Base-by-base conservation (phyloP, 2,329 filamentous ascomycete species). In the Xylariales sp. region DNA sequence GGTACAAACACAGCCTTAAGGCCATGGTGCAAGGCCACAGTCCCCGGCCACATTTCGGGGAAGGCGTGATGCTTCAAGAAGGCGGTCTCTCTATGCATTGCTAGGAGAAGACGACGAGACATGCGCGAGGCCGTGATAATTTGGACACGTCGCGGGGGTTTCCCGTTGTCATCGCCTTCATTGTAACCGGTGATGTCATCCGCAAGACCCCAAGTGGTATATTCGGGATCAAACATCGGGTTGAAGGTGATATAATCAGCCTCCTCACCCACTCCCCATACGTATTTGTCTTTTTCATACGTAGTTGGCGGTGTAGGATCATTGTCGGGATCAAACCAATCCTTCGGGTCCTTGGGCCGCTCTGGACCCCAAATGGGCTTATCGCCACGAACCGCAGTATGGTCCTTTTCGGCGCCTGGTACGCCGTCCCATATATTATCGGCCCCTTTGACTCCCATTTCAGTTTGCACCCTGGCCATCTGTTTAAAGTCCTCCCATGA, bases 1-100 rank as follows among this genome's bases (percentile, higher is more conserved):
- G 95, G 95, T 16, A 64, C 65, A 43, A 66, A 73, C 9, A 73
- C 72, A 41, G 67, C 72, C 64, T 73, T 73, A 49, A 64, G 66
- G 36, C 72, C 72, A 78, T 97, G 94, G 68, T 97, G 94, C 9
- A 98, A 85, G 1, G 94, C 93, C 0, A 93, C 90, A 0, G 92
- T 96, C 0, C 91, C 91, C 0, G 94, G 93, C 93, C 93, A 97
- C 94, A 97, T 97, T 80, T 98, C 95, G 0, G 94, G 93, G 78
- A 97, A 97, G 83, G 96, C 97, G 71, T 93, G 92, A 80, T 97
- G 92, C 74, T 94, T 94, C 76, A 91, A 90, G 75, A 93, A 87
- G 36, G 90, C 89, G 3, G 94, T 97, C 82, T 97, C 94, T 63
- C 89, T 87, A 83, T 98, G 95, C 95, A 98, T 98, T 18, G 91